Conservation (phyloP, 306 rosid species). For the Quercus engelmannii region DNA sequence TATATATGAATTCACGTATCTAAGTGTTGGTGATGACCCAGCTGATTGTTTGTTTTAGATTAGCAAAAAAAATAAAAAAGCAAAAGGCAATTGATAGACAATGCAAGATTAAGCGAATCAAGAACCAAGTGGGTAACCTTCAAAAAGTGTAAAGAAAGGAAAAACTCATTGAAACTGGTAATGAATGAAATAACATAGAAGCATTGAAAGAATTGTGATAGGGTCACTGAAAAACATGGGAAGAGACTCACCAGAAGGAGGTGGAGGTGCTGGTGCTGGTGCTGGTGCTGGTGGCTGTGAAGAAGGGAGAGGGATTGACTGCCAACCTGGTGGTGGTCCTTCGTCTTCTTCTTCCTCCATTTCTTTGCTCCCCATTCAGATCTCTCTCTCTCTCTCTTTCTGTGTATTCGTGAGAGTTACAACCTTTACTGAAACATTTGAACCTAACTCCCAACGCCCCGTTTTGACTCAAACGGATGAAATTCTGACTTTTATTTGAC, state of each 20-base stretch:
- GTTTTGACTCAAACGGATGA: too few relatives aligned
- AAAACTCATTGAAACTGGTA: not conserved
- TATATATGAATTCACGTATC: not conserved
- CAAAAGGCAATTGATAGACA: not conserved
- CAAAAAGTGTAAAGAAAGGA: not conserved
- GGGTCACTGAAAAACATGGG: not conserved
- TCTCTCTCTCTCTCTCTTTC: not conserved
- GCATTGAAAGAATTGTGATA: not conserved
- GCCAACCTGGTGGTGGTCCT: slow-evolving; percentile 78
- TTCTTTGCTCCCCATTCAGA: slow-evolving; percentile 25
- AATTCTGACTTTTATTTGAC: too few relatives aligned
- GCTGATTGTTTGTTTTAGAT: not conserved
- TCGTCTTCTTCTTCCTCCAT: slow-evolving; percentile 43
- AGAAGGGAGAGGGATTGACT: slow-evolving; percentile 33
- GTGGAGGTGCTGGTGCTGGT: slow-evolving; percentile 19
- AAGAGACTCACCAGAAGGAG: slow-evolving; percentile 37
- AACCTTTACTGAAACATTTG: too few relatives aligned
- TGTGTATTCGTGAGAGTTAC: too few relatives aligned
- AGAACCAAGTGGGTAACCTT: not conserved
- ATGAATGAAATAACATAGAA: not conserved
- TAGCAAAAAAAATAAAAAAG: not conserved
- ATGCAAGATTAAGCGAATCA: not conserved
- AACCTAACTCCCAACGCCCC: too few relatives aligned
- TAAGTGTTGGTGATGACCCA: not conserved
- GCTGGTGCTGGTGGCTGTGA: slow-evolving; percentile 12